A percentile compares a stretch with the other conserved stretches of the same genome.
phyloP scores from a whole-genome alignment of 257 asterid genomes.

The Forsythia viridissima region DNA sequence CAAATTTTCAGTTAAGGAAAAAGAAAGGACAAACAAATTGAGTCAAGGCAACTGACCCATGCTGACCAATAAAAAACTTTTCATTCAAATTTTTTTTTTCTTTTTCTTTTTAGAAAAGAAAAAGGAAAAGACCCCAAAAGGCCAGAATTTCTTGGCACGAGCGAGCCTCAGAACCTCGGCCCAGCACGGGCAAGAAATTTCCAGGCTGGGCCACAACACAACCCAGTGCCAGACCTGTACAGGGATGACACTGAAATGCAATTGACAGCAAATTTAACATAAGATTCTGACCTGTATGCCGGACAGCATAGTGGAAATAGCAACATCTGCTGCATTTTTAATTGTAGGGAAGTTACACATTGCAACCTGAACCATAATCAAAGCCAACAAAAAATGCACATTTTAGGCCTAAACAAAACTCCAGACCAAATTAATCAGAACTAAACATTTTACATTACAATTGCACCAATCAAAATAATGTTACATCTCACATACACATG shows the following conservation, averaged over 20 bases:
- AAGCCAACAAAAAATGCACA: background rate
- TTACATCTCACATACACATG: background rate
- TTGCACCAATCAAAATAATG: background rate
- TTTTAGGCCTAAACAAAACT: background rate
- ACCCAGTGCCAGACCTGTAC: no score
- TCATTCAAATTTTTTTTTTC: no score
- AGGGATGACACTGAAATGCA: background rate
- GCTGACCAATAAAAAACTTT: no score
- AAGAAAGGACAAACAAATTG: background rate
- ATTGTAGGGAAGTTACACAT: slow-evolving; percentile 94
- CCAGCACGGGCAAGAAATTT: no score
- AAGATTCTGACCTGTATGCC: slow-evolving; percentile 77
- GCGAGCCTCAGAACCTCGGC: no score
- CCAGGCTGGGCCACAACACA: no score
- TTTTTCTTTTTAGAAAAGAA: no score
- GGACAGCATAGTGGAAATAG: slow-evolving; percentile 87
- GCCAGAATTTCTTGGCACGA: no score
- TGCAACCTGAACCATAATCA: slow-evolving; percentile 65
- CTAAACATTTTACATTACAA: background rate
- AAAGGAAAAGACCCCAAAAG: no score
- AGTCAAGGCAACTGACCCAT: no score
- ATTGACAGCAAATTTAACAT: slow-evolving; percentile 13
- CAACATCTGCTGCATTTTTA: slow-evolving; percentile 98
- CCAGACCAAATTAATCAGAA: background rate
- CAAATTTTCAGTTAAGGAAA: background rate